phyloP scores from a whole-genome alignment of 202 grass and related monocot species.

The Brachypodium distachyon region DNA sequence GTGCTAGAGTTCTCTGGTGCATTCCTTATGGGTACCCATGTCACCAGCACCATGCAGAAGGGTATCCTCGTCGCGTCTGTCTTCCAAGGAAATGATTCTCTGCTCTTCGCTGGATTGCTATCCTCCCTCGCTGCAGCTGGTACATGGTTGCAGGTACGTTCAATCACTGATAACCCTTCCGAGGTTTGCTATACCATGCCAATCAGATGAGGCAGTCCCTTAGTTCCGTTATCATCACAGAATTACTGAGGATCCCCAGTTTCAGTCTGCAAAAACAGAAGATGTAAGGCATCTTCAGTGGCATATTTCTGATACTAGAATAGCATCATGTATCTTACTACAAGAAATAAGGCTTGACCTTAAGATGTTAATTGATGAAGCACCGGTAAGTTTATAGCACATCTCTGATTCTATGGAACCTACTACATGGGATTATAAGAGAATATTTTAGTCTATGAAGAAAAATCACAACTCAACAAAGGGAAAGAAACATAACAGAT shows the following conservation, averaged over 20 bases:
- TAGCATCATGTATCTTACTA: neutral
- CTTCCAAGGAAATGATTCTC: constrained; percentile 77
- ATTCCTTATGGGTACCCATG: constrained; percentile 96
- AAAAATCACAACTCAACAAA: neutral
- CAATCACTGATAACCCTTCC: constrained; percentile 8
- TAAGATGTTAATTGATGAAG: neutral
- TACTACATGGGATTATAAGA: neutral
- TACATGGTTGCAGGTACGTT: constrained; percentile 83
- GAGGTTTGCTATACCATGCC: neutral
- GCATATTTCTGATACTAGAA: neutral
- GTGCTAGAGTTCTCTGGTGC: constrained; percentile 93
- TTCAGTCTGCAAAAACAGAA: constrained; percentile 9
- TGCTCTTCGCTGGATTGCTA: constrained; percentile 81
- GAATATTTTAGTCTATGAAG: neutral
- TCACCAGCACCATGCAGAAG: constrained; percentile 98
- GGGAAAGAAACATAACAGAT: neutral
- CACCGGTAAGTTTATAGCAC: neutral
- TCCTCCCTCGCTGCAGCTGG: constrained; percentile 90
- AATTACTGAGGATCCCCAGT: constrained; percentile 3
- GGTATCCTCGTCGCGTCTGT: constrained; percentile 80
- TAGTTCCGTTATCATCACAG: neutral
- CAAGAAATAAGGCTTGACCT: constrained; percentile 3
- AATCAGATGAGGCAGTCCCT: neutral
- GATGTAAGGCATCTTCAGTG: constrained; percentile 2
- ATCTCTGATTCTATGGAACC: neutral